A percentile compares a stretch with the other conserved stretches of the same genome.
These are phyloP conservation scores for Thelephora terrestris DNA, from an alignment of 1,284 basidiomycete species.

Conservation along the genomic window DNA sequence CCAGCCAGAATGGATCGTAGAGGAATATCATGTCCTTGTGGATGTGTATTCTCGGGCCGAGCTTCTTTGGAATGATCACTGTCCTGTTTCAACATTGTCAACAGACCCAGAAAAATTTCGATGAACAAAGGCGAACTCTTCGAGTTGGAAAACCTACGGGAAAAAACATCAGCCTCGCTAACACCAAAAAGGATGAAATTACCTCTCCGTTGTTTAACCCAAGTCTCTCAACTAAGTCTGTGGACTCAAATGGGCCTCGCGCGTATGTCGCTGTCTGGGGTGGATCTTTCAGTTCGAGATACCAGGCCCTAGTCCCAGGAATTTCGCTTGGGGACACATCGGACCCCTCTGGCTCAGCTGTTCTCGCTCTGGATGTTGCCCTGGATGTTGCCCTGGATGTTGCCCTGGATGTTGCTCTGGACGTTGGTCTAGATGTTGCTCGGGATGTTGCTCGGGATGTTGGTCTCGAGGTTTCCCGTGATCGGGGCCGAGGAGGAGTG, in stretches of 20 bases:
- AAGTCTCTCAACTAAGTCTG: neutral
- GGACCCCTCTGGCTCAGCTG: neutral
- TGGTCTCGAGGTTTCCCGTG: neutral
- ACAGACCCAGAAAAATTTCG: neutral
- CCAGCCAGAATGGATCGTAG: conserved; percentile 42
- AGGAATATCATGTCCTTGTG: conserved; percentile 33
- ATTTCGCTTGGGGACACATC: neutral
- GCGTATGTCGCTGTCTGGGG: neutral
- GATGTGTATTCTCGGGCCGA: conserved; percentile 22
- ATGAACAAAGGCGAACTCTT: neutral
- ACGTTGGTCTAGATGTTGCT: neutral
- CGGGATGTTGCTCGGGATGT: neutral
- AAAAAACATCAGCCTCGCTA: neutral
- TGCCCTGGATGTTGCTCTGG: neutral
- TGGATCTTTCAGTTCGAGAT: neutral
- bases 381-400: neutral
- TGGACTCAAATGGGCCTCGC: neutral
- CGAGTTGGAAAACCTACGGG: neutral
- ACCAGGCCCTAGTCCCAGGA: neutral
- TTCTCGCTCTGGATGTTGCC: neutral
- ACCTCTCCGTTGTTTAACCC: neutral
- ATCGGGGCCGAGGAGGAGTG: neutral
- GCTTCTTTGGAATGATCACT: neutral
- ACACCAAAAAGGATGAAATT: neutral
- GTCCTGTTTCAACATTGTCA: neutral